These are phyloP conservation scores for Neurospora discreta DNA, from an alignment of 495 filamentous ascomycete species.

Conservation along the genomic window DNA sequence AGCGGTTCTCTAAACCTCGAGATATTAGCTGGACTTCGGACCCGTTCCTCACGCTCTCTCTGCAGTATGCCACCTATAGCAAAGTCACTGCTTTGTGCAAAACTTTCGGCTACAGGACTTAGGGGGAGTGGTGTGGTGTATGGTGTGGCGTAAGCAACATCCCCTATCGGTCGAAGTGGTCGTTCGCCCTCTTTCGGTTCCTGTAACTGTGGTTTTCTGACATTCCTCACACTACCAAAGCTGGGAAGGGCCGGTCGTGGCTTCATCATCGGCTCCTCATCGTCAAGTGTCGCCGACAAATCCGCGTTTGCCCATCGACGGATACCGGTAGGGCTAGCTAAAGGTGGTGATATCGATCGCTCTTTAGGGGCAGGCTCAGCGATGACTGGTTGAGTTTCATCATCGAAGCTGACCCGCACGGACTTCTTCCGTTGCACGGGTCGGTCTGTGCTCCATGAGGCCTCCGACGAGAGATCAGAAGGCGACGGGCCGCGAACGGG, in stretches of 20 bases:
- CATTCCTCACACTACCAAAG: constrained; percentile 66
- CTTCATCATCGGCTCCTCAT: constrained; percentile 63
- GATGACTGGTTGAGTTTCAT: constrained; percentile 35
- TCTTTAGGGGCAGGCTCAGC: constrained; percentile 46
- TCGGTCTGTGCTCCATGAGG: constrained; percentile 39
- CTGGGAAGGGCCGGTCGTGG: constrained; percentile 69
- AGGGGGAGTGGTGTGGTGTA: constrained; percentile 1
- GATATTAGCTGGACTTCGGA: constrained; percentile 34
- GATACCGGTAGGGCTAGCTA: constrained; percentile 41
- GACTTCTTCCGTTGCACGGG: constrained; percentile 49
- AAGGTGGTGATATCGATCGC: constrained; percentile 36
- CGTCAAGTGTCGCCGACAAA: constrained; percentile 31
- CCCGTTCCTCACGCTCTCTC: constrained; percentile 32
- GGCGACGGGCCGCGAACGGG: constrained; percentile 38
- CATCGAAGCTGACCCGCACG: constrained; percentile 80
- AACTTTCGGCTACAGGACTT: constrained; percentile 3
- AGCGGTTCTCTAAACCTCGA: constrained; percentile 45
- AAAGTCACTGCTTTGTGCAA: constrained; percentile 52
- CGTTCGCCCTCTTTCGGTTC: constrained; percentile 26
- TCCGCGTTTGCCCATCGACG: constrained; percentile 35
- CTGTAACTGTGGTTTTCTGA: constrained; percentile 27
- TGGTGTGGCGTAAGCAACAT: constrained; percentile 15
- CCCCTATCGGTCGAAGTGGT: constrained; percentile 34
- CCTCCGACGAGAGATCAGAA: constrained; percentile 31
- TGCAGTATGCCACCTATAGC: constrained; percentile 47